Evolutionary conservation across 169 alveolate species (phyloP).

Genomic region (Plasmodium billcollinsi): DNA sequence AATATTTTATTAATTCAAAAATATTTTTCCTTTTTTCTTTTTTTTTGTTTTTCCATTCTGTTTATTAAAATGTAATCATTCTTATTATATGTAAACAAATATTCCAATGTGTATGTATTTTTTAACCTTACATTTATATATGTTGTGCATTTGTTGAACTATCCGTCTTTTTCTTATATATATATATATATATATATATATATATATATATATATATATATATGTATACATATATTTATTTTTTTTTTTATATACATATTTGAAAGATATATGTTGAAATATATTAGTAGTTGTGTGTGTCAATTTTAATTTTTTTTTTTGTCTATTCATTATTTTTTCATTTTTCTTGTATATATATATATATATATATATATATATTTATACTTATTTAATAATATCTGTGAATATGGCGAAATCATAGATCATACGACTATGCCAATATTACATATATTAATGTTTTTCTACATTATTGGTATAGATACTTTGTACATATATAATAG

Average conservation of each 20-base stretch:
- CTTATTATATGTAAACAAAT: no score
- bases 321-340: no score
- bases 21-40: no score
- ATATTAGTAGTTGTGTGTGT: background rate
- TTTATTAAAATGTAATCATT: no score
- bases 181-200: no score
- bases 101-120: no score
- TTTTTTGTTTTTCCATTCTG: no score
- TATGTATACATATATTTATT: background rate
- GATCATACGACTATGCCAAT: constrained; percentile 7
- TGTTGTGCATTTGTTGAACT: no score
- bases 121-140: no score
- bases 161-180: no score
- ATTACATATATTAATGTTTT: constrained; percentile 9
- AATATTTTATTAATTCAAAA: no score
- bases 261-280: background rate
- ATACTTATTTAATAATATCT: background rate
- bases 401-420: background rate
- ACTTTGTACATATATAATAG: background rate
- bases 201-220: background rate
- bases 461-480: background rate
- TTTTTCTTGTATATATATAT: background rate
- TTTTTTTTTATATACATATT: background rate
- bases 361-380: background rate
- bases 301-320: background rate